Conservation (phyloP, 106 monocot species). For the Platanthera zijinensis region DNA sequence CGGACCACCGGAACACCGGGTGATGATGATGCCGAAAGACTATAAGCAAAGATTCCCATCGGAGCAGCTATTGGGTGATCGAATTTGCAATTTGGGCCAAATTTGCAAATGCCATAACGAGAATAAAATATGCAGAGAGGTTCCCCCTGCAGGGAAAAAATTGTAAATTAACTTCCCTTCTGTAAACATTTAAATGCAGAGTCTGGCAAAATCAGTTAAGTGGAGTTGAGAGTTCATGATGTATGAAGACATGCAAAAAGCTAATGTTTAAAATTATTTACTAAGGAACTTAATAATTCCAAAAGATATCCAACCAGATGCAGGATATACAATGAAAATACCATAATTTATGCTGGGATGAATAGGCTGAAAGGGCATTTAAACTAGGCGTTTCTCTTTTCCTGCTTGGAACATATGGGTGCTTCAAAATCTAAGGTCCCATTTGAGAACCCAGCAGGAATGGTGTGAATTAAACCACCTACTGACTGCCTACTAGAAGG, state of each 20-base stretch:
- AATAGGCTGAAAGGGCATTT: too few species aligned
- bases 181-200: not conserved
- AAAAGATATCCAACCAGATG: too few species aligned
- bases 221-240: not conserved
- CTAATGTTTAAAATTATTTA: not conserved
- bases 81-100: conserved; percentile 70
- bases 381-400: too few species aligned
- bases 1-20: conserved; percentile 23
- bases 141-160: conserved; percentile 35
- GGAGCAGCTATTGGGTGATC: conserved; percentile 63
- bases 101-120: conserved; percentile 58
- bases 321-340: too few species aligned
- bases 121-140: conserved; percentile 49
- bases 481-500: too few species aligned
- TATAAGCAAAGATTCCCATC: conserved; percentile 44
- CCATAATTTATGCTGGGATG: too few species aligned
- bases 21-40: conserved; percentile 30
- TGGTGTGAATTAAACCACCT: too few species aligned
- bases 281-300: not conserved
- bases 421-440: too few species aligned
- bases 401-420: too few species aligned
- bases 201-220: not conserved
- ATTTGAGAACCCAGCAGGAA: too few species aligned
- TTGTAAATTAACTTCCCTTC: not conserved
- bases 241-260: conserved; percentile 1